Conservation (phyloP, 2,329 filamentous ascomycete genomes). For the Talaromyces sp. region DNA sequence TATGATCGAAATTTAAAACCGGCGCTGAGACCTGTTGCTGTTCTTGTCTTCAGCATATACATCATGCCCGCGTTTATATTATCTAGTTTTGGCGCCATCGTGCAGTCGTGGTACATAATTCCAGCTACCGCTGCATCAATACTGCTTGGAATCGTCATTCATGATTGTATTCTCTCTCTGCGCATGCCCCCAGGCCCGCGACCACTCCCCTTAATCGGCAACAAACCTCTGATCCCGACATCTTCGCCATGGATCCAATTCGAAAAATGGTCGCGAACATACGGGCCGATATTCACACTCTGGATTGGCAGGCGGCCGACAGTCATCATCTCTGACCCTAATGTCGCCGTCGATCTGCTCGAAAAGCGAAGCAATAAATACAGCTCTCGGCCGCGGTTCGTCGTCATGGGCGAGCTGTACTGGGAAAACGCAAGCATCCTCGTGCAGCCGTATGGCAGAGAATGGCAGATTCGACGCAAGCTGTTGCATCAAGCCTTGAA, state of each 20-base stretch:
- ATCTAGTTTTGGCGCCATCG: not conserved
- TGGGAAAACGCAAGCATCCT: conserved; percentile 40
- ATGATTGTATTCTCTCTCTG: conserved; percentile 15
- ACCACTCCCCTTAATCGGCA: conserved; percentile 23
- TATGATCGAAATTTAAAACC: not conserved
- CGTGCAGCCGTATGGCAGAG: conserved; percentile 49
- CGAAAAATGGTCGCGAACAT: conserved; percentile 28
- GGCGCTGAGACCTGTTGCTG: too few relatives aligned
- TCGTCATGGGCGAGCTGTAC: conserved; percentile 28
- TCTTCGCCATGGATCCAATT: conserved; percentile 25
- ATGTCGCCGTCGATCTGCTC: conserved; percentile 31
- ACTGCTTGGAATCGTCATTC: conserved; percentile 19
- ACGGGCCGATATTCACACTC: conserved; percentile 34
- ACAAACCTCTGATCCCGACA: conserved; percentile 20
- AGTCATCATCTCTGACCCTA: conserved; percentile 31
- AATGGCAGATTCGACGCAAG: conserved; percentile 43
- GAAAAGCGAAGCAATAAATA: conserved; percentile 36
- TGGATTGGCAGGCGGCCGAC: conserved; percentile 32
- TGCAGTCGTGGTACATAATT: not conserved
- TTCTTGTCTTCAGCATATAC: not conserved
- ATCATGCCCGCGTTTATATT: not conserved
- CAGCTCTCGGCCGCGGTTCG: conserved; percentile 30
- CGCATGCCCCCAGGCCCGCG: conserved; percentile 29
- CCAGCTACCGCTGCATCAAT: not conserved
- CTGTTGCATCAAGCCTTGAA: conserved; percentile 46